These are phyloP conservation scores for Agapanthus africanus DNA, from an alignment of 106 monocot genomes.

Conservation along the genomic window DNA sequence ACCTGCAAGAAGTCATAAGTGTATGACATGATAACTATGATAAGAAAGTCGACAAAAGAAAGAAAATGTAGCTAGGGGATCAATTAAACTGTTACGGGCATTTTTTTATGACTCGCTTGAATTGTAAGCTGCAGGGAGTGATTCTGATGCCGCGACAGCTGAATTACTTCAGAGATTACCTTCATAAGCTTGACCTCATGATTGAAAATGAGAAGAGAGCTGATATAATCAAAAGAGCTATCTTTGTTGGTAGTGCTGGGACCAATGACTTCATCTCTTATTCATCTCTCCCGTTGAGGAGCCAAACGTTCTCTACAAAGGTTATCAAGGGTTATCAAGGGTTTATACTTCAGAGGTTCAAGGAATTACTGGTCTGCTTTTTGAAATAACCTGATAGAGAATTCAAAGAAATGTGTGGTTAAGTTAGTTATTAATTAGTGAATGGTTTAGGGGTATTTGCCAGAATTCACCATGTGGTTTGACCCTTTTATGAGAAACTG, in stretches of 20 bases:
- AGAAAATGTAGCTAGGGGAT: too few species aligned
- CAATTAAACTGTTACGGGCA: too few species aligned
- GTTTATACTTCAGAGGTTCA: conserved; percentile 31
- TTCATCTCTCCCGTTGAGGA: conserved; percentile 33
- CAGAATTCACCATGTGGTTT: too few species aligned
- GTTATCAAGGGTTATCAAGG: conserved; percentile 42
- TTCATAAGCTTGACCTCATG: conserved; percentile 19
- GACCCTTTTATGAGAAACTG: too few species aligned
- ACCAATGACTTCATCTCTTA: conserved; percentile 62
- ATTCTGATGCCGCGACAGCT: conserved; percentile 49
- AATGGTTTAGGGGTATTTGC: too few species aligned
- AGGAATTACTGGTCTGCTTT: conserved; percentile 42
- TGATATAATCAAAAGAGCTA: conserved; percentile 28
- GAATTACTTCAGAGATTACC: conserved; percentile 43
- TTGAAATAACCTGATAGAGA: too few species aligned
- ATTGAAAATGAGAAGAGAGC: conserved; percentile 29
- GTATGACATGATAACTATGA: too few species aligned
- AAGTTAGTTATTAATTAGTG: too few species aligned
- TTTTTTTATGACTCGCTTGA: too few species aligned
- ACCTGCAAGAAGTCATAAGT: too few species aligned
- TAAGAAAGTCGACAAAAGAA: too few species aligned
- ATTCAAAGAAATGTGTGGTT: too few species aligned
- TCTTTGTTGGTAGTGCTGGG: conserved; percentile 53
- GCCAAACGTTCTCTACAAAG: conserved; percentile 29
- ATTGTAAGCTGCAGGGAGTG: conserved; percentile 31